phyloP scores from a whole-genome alignment of 345 rosid species.

The Durio zibethinus region DNA sequence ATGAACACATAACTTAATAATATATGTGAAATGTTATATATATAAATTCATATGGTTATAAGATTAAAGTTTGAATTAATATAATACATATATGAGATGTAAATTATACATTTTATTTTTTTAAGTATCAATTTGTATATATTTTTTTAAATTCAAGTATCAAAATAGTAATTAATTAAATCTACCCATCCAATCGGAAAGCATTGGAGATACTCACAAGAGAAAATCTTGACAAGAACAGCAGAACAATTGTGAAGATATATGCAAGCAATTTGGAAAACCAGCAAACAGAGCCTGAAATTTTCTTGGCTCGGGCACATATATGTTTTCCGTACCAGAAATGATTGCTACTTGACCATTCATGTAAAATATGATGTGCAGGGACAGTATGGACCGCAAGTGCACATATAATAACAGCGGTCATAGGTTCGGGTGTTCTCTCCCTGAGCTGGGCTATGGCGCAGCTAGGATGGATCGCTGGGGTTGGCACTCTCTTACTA shows the following conservation, averaged over 20 bases:
- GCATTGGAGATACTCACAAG: background rate
- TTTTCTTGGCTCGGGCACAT: too few relatives aligned
- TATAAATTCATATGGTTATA: too few relatives aligned
- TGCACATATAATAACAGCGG: slow-evolving; percentile 54
- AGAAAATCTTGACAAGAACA: background rate
- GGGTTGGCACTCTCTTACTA: slow-evolving; percentile 39
- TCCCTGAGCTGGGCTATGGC: slow-evolving; percentile 58
- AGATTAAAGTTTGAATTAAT: too few relatives aligned
- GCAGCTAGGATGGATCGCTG: slow-evolving; percentile 60
- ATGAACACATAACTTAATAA: too few relatives aligned
- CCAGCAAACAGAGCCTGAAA: background rate
- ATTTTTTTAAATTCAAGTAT: too few relatives aligned
- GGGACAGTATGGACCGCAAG: slow-evolving; percentile 43
- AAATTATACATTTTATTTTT: too few relatives aligned
- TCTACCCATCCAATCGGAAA: too few relatives aligned
- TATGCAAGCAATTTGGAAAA: too few relatives aligned
- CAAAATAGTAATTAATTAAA: too few relatives aligned
- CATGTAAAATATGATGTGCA: background rate
- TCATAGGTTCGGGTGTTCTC: slow-evolving; percentile 53
- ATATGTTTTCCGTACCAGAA: background rate
- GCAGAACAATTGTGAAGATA: background rate
- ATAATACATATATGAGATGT: too few relatives aligned
- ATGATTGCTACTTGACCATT: background rate
- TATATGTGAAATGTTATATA: too few relatives aligned
- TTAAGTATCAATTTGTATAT: too few relatives aligned